These are phyloP conservation scores for Phalaenopsis equestris DNA, from an alignment of 106 monocot species.

Conservation along the genomic window DNA sequence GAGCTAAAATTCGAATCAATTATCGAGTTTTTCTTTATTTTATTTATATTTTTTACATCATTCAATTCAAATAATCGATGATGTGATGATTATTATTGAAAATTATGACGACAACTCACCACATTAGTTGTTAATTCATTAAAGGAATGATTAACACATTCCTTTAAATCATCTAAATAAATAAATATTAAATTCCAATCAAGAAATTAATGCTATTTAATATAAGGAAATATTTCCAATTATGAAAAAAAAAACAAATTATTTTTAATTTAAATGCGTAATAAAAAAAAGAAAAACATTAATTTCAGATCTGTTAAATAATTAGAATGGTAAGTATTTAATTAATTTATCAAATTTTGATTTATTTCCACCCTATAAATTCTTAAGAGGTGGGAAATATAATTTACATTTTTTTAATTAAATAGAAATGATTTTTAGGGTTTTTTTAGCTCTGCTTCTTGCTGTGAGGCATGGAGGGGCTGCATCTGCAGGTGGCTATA, in stretches of 20 bases:
- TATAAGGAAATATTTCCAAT: not conserved
- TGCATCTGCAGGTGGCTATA: conserved; percentile 16
- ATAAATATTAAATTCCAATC: too few species aligned
- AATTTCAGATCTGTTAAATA: not conserved
- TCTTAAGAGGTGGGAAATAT: not conserved
- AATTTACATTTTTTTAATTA: not conserved
- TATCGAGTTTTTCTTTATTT: too few species aligned
- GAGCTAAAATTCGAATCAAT: too few species aligned
- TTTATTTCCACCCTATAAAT: not conserved
- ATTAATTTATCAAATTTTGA: not conserved
- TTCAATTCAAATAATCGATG: too few species aligned
- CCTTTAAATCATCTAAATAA: too few species aligned
- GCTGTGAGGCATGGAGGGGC: not conserved
- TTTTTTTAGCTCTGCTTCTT: not conserved
- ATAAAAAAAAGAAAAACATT: not conserved
- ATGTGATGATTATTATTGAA: too few species aligned
- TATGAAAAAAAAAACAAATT: too few species aligned
- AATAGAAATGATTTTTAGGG: not conserved
- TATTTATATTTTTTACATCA: too few species aligned
- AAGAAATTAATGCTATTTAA: too few species aligned
- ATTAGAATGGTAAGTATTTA: not conserved
- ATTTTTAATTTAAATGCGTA: not conserved
- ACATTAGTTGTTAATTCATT: too few species aligned
- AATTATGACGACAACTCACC: too few species aligned
- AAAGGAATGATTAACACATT: too few species aligned